Base-by-base conservation (phyloP, 2,329 filamentous ascomycete species). In the Coleophoma eucalyptorum region DNA sequence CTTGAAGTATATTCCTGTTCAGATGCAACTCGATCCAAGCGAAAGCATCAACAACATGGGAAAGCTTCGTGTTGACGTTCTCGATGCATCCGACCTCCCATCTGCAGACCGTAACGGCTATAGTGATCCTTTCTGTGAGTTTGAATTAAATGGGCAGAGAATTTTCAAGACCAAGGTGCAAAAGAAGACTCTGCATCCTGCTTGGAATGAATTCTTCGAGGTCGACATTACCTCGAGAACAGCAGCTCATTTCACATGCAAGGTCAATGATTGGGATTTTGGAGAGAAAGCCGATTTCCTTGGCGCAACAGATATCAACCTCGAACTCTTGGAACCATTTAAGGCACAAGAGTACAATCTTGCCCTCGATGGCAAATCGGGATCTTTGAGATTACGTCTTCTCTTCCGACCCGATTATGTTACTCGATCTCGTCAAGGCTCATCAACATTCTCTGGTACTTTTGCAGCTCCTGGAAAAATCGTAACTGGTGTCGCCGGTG, bases 21-120 rank as follows among this genome's bases (percentile, higher is more conserved):
- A 89, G 73, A 99, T 99, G 94, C 77, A 84, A 50, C 86, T 99
- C 45, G 91, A 99, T 63, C 89, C 94, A 0, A 90, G 86, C 62
- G 94, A 99, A 71, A 97, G 91, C 64, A 96, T 99, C 77, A 97
- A 97, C 81, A 99, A 99, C 71, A 96, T 96, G 83, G 94, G 94
- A 53, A 92, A 85, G 52, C 84, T 99, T 19, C 89, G 92, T 18
- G 90, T 99, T n/a, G 91, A 97, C 62, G 80, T 99, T 16, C 74
- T 97, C 35, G 91, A 96, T 67, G 94, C 86, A 16, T 74, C 81
- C 8, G 86, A 96, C 53, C 80, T 99, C n/a, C 94, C 94, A 7
- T 86, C 94, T 1, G 93, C 93, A 26, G 94, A 99, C 65, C 86
- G 91, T 33, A 99, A 99, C 65, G 94, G 94, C 60, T 97, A 88